phyloP scores from a whole-genome alignment of 345 rosid genomes.

The Isatis tinctoria region DNA sequence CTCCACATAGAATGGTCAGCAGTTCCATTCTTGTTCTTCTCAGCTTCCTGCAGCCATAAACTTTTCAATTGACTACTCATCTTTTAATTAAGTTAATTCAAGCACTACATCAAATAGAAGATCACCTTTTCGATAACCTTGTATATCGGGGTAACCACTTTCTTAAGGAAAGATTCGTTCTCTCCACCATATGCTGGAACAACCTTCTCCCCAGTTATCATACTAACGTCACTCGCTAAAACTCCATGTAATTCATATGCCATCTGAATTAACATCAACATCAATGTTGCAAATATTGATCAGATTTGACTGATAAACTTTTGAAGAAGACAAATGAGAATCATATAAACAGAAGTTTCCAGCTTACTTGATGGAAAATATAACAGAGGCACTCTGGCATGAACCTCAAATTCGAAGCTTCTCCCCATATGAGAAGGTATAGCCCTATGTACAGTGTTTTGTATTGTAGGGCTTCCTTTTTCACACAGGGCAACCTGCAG shows the following conservation, averaged over 20 bases:
- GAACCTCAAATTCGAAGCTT: constrained; percentile 91
- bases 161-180: constrained; percentile 61
- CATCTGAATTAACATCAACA: constrained; percentile 54
- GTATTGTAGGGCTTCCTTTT: constrained; percentile 77
- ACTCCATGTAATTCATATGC: constrained; percentile 80
- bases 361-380: constrained; percentile 93
- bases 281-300: neutral
- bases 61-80: constrained; percentile 16
- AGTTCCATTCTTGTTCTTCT: constrained; percentile 70
- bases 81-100: neutral
- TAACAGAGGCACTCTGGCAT: constrained; percentile 94
- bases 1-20: constrained; percentile 92
- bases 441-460: constrained; percentile 84
- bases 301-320: neutral
- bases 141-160: constrained; percentile 85
- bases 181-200: constrained; percentile 65
- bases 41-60: constrained; percentile 67
- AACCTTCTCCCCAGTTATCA: constrained; percentile 54
- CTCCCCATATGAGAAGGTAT: constrained; percentile 98
- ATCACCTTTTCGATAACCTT: constrained; percentile 55
- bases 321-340: neutral
- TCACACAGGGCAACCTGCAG: constrained; percentile 72
- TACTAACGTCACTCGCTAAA: constrained; percentile 50
- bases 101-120: constrained; percentile 8
- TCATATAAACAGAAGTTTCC: constrained; percentile 1